Conservation (phyloP, 768 basidiomycete genomes). For the Phylloporus sp. region DNA sequence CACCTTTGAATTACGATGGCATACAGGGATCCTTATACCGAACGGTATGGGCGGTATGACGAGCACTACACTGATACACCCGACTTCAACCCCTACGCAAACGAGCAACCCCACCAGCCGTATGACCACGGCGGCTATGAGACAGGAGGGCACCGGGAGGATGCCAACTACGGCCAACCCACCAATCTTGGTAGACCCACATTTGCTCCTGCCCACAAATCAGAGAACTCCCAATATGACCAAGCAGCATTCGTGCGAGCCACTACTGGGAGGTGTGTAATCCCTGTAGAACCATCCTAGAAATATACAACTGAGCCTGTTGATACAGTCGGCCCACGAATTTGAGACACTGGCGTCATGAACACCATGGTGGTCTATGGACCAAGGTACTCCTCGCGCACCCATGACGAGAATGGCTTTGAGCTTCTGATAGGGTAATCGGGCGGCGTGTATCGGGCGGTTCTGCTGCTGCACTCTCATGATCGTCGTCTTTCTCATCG, state of each 20-base stretch:
- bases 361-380: slow-evolving; percentile 65
- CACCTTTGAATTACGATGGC: slow-evolving; percentile 29
- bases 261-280: slow-evolving; percentile 29
- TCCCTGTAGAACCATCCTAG: background rate
- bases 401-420: background rate
- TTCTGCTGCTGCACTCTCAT: slow-evolving; percentile 77
- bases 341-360: slow-evolving; percentile 50
- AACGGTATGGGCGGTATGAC: slow-evolving; percentile 28
- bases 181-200: slow-evolving; percentile 10
- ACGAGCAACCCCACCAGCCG: slow-evolving; percentile 43
- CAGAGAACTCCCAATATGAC: slow-evolving; percentile 38
- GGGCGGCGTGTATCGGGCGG: slow-evolving; percentile 57
- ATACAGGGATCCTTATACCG: slow-evolving; percentile 56
- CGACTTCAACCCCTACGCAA: slow-evolving; percentile 45
- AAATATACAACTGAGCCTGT: slow-evolving; percentile 4
- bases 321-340: slow-evolving; percentile 24
- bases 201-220: slow-evolving; percentile 20
- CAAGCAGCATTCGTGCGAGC: slow-evolving; percentile 40
- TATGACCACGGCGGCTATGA: slow-evolving; percentile 48
- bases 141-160: slow-evolving; percentile 36
- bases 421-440: slow-evolving; percentile 45
- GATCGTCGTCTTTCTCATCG: slow-evolving; percentile 57
- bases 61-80: slow-evolving; percentile 34
- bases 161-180: slow-evolving; percentile 25
- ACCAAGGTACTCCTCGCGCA: slow-evolving; percentile 43